Evolutionary conservation across 208 protist species (phyloP).

Genomic region (Trypanosoma scelopori): DNA sequence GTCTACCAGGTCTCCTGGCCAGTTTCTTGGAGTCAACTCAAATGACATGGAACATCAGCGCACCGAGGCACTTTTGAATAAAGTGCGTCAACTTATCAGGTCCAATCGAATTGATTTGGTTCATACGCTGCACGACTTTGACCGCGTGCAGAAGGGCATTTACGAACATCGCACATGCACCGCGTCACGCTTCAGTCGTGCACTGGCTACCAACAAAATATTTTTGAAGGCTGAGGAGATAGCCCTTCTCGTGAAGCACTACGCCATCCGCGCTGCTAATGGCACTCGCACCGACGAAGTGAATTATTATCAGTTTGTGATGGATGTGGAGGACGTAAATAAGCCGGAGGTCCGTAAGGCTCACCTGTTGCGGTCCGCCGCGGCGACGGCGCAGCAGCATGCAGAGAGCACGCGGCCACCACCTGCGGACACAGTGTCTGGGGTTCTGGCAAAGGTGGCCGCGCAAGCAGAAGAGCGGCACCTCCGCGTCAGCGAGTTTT

Average conservation of each 20-base stretch:
- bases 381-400: constrained; percentile 13
- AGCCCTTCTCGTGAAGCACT: constrained; percentile 74
- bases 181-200: constrained; percentile 74
- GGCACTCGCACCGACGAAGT: constrained; percentile 71
- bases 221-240: constrained; percentile 71
- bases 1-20: constrained; percentile 42
- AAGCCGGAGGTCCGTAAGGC: constrained; percentile 11
- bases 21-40: constrained; percentile 37
- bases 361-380: constrained; percentile 5
- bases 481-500: constrained; percentile 69
- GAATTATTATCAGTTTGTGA: constrained; percentile 88
- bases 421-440: constrained; percentile 34
- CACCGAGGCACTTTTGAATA: constrained; percentile 42
- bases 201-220: constrained; percentile 84
- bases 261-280: constrained; percentile 64
- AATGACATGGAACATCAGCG: constrained; percentile 33
- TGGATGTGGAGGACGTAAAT: constrained; percentile 76
- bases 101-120: constrained; percentile 80
- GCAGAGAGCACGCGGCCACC: constrained; percentile 17
- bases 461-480: constrained; percentile 51
- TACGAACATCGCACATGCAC: constrained; percentile 88
- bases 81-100: constrained; percentile 55
- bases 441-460: constrained; percentile 52
- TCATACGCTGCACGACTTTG: constrained; percentile 88
- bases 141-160: constrained; percentile 77